Evolutionary conservation across 768 basidiomycete species (phyloP).

Genomic region (Agrocybe praecox): DNA sequence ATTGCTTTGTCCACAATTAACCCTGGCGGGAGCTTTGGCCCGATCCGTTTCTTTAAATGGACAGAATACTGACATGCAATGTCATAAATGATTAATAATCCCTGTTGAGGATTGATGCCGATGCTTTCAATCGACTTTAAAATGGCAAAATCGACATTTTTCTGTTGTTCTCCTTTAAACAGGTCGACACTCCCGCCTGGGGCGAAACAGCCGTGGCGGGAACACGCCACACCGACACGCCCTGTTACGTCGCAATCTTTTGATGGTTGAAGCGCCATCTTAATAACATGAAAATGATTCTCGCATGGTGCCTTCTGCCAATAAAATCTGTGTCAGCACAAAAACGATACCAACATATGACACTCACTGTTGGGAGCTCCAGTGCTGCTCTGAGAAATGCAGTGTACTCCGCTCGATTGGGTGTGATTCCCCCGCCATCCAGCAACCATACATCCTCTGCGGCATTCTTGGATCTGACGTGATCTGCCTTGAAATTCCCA

Average conservation of each 20-base stretch:
- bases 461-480: not conserved
- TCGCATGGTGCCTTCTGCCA: constrained; percentile 18
- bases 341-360: no score
- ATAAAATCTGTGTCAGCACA: no score
- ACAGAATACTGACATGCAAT: not conserved
- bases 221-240: constrained; percentile 13
- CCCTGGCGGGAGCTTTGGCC: not conserved
- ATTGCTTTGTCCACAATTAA: constrained; percentile 15
- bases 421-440: constrained; percentile 14
- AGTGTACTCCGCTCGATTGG: not conserved
- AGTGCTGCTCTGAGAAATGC: no score
- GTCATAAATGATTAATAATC: not conserved
- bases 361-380: not conserved
- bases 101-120: constrained; percentile 9
- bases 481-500: constrained; percentile 19
- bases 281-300: constrained; percentile 13
- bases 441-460: constrained; percentile 11
- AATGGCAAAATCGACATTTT: constrained; percentile 21
- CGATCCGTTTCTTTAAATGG: not conserved
- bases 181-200: constrained; percentile 17
- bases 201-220: constrained; percentile 19
- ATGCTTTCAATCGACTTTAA: constrained; percentile 7
- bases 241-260: constrained; percentile 14
- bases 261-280: constrained; percentile 3
- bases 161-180: constrained; percentile 23